Conservation (phyloP, 139 green algal genomes). For the Ettlia oleoabundans region DNA sequence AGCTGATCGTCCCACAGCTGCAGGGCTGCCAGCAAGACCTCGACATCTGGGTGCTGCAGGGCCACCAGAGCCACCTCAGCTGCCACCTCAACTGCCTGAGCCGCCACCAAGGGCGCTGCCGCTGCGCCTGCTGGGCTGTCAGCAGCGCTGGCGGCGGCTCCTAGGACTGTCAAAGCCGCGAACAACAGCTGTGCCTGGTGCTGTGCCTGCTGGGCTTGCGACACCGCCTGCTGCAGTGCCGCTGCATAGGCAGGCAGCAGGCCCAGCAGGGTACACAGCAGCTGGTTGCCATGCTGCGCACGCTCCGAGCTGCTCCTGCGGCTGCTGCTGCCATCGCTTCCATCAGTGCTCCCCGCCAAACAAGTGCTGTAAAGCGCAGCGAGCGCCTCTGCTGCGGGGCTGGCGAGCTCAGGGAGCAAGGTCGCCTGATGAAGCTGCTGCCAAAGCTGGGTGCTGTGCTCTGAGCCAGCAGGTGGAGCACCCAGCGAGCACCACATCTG, state of each 20-base stretch:
- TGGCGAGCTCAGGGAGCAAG: conserved; percentile 2
- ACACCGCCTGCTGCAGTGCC: conserved; percentile 35
- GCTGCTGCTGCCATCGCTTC: not conserved
- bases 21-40: conserved; percentile 52
- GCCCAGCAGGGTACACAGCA: conserved; percentile 33
- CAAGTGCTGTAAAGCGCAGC: conserved; percentile 38
- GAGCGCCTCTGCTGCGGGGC: conserved; percentile 38
- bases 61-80: conserved; percentile 6
- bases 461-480: not conserved
- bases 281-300: not conserved
- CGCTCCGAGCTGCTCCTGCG: not conserved
- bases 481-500: conserved; percentile 40
- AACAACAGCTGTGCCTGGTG: conserved; percentile 53
- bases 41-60: conserved; percentile 40
- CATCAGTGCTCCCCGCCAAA: not conserved
- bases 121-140: not conserved
- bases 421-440: conserved; percentile 20
- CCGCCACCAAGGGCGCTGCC: not conserved
- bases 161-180: conserved; percentile 6
- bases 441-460: not conserved
- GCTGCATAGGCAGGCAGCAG: conserved; percentile 43
- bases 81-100: conserved; percentile 3
- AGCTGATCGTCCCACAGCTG: conserved; percentile 33
- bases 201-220: conserved; percentile 26
- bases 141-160: not conserved